phyloP scores from a whole-genome alignment of 2,329 filamentous ascomycete species.

The Stagonosporopsis rhizophila region DNA sequence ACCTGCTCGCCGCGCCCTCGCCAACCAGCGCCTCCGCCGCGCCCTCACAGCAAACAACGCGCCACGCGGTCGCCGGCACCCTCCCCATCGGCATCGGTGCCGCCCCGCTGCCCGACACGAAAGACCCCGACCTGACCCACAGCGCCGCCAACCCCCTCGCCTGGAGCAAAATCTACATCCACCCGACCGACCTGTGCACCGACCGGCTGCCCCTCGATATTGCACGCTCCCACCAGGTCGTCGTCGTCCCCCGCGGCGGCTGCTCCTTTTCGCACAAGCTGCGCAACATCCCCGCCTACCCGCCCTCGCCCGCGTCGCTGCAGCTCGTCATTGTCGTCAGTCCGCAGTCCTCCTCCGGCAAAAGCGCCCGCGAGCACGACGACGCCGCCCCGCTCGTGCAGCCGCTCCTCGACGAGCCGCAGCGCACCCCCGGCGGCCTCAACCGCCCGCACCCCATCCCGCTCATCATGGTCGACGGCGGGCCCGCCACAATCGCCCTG shows the following conservation, averaged over 20 bases:
- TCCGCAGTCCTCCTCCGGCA: constrained; percentile 41
- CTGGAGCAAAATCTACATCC: constrained; percentile 76
- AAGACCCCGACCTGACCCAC: constrained; percentile 45
- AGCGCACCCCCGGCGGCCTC: constrained; percentile 74
- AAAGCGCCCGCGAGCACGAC: neutral
- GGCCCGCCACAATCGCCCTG: constrained; percentile 68
- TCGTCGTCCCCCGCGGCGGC: constrained; percentile 80
- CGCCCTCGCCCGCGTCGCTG: constrained; percentile 66
- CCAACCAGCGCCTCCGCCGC: no score
- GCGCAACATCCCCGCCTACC: constrained; percentile 80
- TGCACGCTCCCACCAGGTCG: constrained; percentile 70
- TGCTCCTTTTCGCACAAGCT: constrained; percentile 88
- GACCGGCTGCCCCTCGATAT: constrained; percentile 61
- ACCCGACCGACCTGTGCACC: constrained; percentile 69
- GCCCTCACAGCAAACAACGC: no score
- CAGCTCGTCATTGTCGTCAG: constrained; percentile 84
- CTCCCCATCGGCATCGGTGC: constrained; percentile 68
- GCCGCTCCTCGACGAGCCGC: constrained; percentile 77
- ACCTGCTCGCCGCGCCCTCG: constrained; percentile 40
- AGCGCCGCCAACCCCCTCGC: constrained; percentile 57
- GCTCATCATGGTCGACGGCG: constrained; percentile 81
- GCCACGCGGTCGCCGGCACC: constrained; percentile 54
- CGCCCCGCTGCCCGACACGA: constrained; percentile 71
- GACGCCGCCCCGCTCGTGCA: constrained; percentile 54
- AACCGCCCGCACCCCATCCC: constrained; percentile 75